These are phyloP conservation scores for Hymenoscyphus scutula DNA, from an alignment of 2,329 filamentous ascomycete species.

Conservation along the genomic window DNA sequence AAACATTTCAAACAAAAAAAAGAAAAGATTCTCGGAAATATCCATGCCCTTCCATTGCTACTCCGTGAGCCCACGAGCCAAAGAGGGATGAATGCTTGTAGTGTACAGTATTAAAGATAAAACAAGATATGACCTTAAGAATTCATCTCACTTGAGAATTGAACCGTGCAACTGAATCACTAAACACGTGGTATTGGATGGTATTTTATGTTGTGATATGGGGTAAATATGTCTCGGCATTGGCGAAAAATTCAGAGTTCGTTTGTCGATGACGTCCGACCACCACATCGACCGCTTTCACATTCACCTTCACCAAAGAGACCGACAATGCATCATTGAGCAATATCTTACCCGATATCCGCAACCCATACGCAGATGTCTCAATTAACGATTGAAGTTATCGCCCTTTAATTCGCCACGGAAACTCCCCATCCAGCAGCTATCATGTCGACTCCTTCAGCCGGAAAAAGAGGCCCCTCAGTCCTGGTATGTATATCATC, in stretches of 20 bases:
- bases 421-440: background rate
- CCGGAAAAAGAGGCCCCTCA: slow-evolving; percentile 55
- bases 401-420: background rate
- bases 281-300: background rate
- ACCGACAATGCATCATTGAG: background rate
- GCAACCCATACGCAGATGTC: slow-evolving; percentile 1
- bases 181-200: no score
- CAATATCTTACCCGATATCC: background rate
- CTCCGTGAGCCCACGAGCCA: no score
- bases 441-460: slow-evolving; percentile 29
- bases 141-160: no score
- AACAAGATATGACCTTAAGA: no score
- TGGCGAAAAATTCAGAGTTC: background rate
- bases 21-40: no score
- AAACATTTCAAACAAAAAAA: no score
- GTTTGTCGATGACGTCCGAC: background rate
- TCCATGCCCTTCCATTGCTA: no score
- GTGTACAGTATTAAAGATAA: no score
- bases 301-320: background rate
- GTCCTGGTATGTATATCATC: slow-evolving; percentile 52
- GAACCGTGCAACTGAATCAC: no score
- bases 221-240: background rate
- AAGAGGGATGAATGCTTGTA: no score
- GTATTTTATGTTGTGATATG: background rate
- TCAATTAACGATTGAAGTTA: slow-evolving; percentile 4